Base-by-base conservation (phyloP, 208 protist species). In the Trypanosoma theileri region DNA sequence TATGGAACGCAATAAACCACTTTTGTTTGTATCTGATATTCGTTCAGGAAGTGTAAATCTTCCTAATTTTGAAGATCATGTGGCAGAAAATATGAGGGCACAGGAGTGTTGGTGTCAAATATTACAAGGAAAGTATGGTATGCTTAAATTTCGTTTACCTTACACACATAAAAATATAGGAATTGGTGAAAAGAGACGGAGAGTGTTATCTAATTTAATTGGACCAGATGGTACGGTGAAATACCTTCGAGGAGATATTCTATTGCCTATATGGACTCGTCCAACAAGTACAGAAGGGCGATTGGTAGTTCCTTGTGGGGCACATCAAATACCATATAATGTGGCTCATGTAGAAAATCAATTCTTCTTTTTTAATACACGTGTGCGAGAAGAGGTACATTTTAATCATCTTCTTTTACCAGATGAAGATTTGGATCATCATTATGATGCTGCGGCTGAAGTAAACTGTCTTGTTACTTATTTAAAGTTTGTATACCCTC, bases 101-200 rank as follows among this genome's bases (percentile, higher is more conserved):
- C 96, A 98, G 82, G 83, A 88, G 76, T 85, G 83, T 51, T 99
- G 96, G 96, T 91, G 92, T 65, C 69, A 80, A 54, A 89, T 98
- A 21, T 69, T 99, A 55, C 72, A 96, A 21, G 94, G 89, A 9
- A 73, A 86, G 11, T 71, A 80, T 42, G 89, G 82, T 65, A 97
- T 99, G 95, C 85, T 99, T 21, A 99, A 99, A 74, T 99, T 98
- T 63, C 80, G 97, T 26, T 80, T 99, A 17, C 96, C 97, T 13
- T 99, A 97, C 77, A 95, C 83, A 46, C 66, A 75, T 53, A 92
- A 85, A 61, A 82, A 75, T 40, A 77, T 48, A 42, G 66, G 75
- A 21, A 80, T 80, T 67, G 84, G 82, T 40, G 84, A 81, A 11
- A 71, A 66, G 73, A 77, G 58, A 45, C 57, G 48, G 40, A 89